Evolutionary conservation across 768 basidiomycete species (phyloP).

Genomic region (Leccinum fibrillosum): DNA sequence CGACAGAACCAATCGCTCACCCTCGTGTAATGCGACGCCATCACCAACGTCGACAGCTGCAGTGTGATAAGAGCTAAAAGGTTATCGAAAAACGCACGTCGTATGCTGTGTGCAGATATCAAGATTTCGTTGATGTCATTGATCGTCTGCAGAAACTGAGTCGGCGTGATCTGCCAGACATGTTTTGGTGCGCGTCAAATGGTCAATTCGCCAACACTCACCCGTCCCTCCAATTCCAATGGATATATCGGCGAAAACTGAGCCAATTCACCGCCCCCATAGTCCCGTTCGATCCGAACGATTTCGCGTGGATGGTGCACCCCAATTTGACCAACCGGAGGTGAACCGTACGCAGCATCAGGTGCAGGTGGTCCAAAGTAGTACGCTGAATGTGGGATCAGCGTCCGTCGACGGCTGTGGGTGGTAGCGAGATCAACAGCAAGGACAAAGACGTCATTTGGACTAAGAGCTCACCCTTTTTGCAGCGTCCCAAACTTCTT

Average conservation of each 20-base stretch:
- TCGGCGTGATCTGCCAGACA: slow-evolving; percentile 72
- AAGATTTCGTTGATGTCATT: slow-evolving; percentile 87
- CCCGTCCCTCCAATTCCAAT: slow-evolving; percentile 89
- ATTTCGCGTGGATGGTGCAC: slow-evolving; percentile 90
- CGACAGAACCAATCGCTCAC: slow-evolving; percentile 35
- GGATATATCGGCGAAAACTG: slow-evolving; percentile 91
- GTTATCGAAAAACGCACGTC: slow-evolving; percentile 75
- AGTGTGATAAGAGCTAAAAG: slow-evolving; percentile 72
- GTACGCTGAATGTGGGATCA: slow-evolving; percentile 78
- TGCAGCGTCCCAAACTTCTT: slow-evolving; percentile 44
- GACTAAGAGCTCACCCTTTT: slow-evolving; percentile 35
- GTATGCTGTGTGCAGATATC: slow-evolving; percentile 80
- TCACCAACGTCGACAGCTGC: slow-evolving; percentile 71
- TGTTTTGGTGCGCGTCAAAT: not conserved
- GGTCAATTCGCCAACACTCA: slow-evolving; percentile 38
- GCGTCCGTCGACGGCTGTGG: slow-evolving; percentile 35
- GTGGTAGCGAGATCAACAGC: slow-evolving; percentile 20
- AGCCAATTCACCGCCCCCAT: slow-evolving; percentile 81
- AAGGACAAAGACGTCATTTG: not conserved
- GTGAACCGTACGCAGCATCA: slow-evolving; percentile 78
- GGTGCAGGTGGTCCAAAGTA: slow-evolving; percentile 77
- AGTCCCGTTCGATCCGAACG: slow-evolving; percentile 89
- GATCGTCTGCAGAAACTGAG: slow-evolving; percentile 85
- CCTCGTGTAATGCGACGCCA: slow-evolving; percentile 78
- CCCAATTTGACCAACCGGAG: slow-evolving; percentile 82